phyloP scores from a whole-genome alignment of 495 filamentous ascomycete genomes.

The Rhizodiscina lignyota region DNA sequence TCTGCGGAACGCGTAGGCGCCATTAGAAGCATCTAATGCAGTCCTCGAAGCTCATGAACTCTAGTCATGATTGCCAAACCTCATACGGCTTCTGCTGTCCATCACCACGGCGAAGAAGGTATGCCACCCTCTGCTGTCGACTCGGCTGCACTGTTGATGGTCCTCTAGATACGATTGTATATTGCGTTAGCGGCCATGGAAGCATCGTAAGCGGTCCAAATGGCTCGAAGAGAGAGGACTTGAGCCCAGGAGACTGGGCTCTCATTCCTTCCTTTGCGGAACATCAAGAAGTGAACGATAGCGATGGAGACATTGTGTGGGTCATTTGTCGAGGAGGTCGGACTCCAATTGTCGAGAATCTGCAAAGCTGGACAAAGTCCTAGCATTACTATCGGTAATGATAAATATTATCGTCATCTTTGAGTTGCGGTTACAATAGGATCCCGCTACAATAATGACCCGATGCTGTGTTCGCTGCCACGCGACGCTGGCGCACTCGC shows the following conservation, averaged over 20 bases:
- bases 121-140: not conserved
- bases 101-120: constrained; percentile 35
- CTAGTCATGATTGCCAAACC: constrained; percentile 36
- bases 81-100: constrained; percentile 31
- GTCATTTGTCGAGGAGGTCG: constrained; percentile 41
- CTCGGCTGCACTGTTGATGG: constrained; percentile 1
- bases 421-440: too few species aligned
- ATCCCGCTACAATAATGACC: too few species aligned
- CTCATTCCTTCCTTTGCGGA: constrained; percentile 47
- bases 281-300: constrained; percentile 51
- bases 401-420: too few species aligned
- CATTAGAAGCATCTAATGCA: too few species aligned
- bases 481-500: too few species aligned
- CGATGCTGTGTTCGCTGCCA: too few species aligned
- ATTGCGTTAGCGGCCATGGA: constrained; percentile 30
- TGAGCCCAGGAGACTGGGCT: constrained; percentile 45
- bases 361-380: constrained; percentile 36
- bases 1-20: too few species aligned
- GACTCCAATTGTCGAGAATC: constrained; percentile 37
- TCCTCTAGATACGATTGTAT: constrained; percentile 32
- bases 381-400: constrained; percentile 1
- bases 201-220: constrained; percentile 27
- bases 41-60: too few species aligned
- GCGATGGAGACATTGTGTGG: constrained; percentile 37
- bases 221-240: constrained; percentile 29